Evolutionary conservation across 2,329 filamentous ascomycete genomes (phyloP).

Genomic region (Fusarium concolor): DNA sequence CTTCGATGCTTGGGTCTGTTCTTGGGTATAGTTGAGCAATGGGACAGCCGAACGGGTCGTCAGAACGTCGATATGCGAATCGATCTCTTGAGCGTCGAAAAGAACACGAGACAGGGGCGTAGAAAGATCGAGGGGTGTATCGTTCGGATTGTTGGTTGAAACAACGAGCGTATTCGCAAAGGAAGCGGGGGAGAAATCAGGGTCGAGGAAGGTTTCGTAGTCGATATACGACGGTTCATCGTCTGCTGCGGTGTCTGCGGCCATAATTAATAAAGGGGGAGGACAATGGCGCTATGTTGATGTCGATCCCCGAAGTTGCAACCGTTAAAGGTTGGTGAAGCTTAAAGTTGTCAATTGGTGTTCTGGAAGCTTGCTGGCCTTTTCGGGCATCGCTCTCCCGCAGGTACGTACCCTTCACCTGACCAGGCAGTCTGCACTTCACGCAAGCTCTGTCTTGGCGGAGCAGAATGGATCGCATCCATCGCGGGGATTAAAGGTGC

Average conservation of each 20-base stretch:
- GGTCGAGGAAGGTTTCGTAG: conserved; percentile 89
- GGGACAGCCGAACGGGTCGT: conserved; percentile 87
- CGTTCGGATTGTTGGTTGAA: conserved; percentile 90
- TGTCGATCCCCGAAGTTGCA: neutral
- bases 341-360: conserved; percentile 18
- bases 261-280: conserved; percentile 9
- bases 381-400: conserved; percentile 40
- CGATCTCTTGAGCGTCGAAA: conserved; percentile 96
- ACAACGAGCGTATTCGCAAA: conserved; percentile 93
- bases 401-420: conserved; percentile 39
- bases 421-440: neutral
- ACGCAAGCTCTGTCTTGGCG: conserved; percentile 27
- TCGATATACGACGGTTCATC: conserved; percentile 89
- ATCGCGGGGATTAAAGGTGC: conserved; percentile 17
- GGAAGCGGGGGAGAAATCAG: conserved; percentile 80
- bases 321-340: conserved; percentile 18
- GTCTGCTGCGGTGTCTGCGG: conserved; percentile 30
- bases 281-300: neutral
- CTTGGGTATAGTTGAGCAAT: conserved; percentile 80
- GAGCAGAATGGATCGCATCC: neutral
- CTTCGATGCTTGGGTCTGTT: conserved; percentile 78
- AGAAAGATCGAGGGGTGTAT: conserved; percentile 90
- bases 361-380: conserved; percentile 48
- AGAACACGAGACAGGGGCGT: conserved; percentile 93
- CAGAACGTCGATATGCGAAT: conserved; percentile 92